Base-by-base conservation (phyloP, 2,329 filamentous ascomycete genomes). In the Aspergillus fischeri region DNA sequence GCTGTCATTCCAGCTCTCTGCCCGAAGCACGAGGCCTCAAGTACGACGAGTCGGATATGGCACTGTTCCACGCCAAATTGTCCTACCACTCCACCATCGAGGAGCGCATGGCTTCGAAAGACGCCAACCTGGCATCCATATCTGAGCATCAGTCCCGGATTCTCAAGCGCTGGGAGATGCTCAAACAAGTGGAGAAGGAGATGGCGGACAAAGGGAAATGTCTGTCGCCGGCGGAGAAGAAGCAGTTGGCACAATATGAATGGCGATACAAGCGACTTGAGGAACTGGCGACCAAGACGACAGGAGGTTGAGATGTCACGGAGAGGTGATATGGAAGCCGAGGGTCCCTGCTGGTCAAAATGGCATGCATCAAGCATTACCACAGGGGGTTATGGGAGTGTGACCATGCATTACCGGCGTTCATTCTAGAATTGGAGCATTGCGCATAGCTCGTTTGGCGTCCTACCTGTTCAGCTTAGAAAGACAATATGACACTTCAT, bases 11-110 rank as follows among this genome's bases (percentile, higher is more conserved):
- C 17, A 38, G 48, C 29, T 54, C 65, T 29, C 60, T 73, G 24
- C 71, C 70, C n/a, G 71, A 73, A 60, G 68, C 64, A 29, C 62
- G 67, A 38, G 71, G 71, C 14, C 58, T 73, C 44, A 68, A 63
- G 51, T 74, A 74, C 60, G 70, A 73, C 54, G 70, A 74, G 62
- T 71, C 68, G 49, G 70, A 74, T 47, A 73, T 74, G 71, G 69
- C 69, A 1, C 67, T 72, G 41, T 74, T 74, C 53, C 68, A 67
- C 42, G 71, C 71, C 45, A 72, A 73, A 54, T 56, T 74, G 20
- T 67, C 68, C 9, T 74, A 73, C 29, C 68, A 73, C 48, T 62
- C 71, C 35, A 74, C 71, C 2, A 69, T 72, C 41, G 70, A 73
- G 27, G 65, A 65, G 17, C 70, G 71, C 29, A 64, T 69, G 58